Conservation (phyloP, 352 stramenopile genomes). For the Globisporangium sylvaticum region DNA sequence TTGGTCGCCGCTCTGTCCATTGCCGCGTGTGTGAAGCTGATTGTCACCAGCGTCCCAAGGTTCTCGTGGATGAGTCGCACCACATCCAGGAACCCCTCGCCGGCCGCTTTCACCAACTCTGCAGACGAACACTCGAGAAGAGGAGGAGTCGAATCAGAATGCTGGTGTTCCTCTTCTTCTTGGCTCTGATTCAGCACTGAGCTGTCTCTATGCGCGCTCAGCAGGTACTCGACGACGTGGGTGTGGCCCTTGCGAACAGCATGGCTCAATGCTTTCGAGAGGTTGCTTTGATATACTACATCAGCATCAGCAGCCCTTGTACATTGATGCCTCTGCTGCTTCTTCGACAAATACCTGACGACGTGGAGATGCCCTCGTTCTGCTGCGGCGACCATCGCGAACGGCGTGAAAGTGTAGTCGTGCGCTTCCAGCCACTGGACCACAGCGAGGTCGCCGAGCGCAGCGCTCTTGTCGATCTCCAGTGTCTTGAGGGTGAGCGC, state of each 20-base stretch:
- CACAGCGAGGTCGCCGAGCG: neutral
- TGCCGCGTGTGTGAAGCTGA: neutral
- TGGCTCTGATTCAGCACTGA: neutral
- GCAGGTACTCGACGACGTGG: neutral
- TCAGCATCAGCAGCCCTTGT: neutral
- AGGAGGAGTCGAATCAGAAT: neutral
- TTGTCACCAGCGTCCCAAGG: neutral
- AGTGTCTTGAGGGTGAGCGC: neutral
- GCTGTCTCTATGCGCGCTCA: neutral
- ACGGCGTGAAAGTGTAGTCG: neutral
- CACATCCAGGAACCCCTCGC: neutral
- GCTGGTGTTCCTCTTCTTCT: neutral
- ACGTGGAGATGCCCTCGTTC: neutral
- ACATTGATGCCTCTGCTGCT: neutral
- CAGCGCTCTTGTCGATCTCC: neutral
- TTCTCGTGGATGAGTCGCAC: neutral
- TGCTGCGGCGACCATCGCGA: neutral
- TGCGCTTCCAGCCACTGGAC: neutral
- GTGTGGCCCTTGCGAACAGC: neutral
- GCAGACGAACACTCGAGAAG: neutral
- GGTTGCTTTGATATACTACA: neutral
- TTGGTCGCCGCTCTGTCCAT: neutral
- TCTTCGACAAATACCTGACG: neutral
- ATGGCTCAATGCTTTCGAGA: neutral
- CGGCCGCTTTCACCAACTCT: neutral